Evolutionary conservation across 1,284 basidiomycete species (phyloP).

Genomic region (Sparassis latifolia): DNA sequence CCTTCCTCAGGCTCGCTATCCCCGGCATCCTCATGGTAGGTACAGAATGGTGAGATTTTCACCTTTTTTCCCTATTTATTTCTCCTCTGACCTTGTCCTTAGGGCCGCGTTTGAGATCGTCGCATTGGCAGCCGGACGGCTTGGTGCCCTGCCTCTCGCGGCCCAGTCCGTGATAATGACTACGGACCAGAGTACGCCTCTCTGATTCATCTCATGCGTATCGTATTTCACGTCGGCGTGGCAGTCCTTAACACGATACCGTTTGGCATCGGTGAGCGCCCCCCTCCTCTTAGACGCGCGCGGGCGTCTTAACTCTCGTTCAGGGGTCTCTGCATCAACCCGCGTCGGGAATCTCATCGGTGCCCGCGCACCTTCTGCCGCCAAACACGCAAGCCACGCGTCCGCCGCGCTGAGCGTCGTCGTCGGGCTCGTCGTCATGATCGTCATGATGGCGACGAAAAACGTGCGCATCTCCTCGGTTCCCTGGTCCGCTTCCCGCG

Average conservation of each 20-base stretch:
- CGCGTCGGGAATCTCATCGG: slow-evolving; percentile 73
- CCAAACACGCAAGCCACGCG: slow-evolving; percentile 56
- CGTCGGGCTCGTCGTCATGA: slow-evolving; percentile 53
- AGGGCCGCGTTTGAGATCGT: slow-evolving; percentile 80
- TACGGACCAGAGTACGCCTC: slow-evolving; percentile 60
- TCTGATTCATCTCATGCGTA: slow-evolving; percentile 6
- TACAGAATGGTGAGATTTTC: slow-evolving; percentile 57
- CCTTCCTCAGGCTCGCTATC: slow-evolving; percentile 58
- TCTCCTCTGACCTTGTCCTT: not conserved
- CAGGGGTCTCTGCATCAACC: slow-evolving; percentile 62
- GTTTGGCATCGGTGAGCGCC: slow-evolving; percentile 49
- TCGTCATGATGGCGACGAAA: slow-evolving; percentile 48
- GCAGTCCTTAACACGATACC: slow-evolving; percentile 61
- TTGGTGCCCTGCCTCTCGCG: slow-evolving; percentile 61
- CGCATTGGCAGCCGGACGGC: slow-evolving; percentile 64
- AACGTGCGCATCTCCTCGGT: slow-evolving; percentile 32
- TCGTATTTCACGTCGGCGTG: not conserved
- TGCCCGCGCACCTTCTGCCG: slow-evolving; percentile 42
- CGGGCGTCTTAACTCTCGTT: not conserved
- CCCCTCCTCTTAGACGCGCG: not conserved
- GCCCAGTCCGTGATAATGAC: slow-evolving; percentile 80
- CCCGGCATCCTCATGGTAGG: slow-evolving; percentile 75
- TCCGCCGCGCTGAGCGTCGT: slow-evolving; percentile 58
- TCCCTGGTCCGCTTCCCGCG: not conserved
- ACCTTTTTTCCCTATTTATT: not conserved